Evolutionary conservation across 176 grass and related monocot species (phyloP).

Genomic region (Avena insularis): DNA sequence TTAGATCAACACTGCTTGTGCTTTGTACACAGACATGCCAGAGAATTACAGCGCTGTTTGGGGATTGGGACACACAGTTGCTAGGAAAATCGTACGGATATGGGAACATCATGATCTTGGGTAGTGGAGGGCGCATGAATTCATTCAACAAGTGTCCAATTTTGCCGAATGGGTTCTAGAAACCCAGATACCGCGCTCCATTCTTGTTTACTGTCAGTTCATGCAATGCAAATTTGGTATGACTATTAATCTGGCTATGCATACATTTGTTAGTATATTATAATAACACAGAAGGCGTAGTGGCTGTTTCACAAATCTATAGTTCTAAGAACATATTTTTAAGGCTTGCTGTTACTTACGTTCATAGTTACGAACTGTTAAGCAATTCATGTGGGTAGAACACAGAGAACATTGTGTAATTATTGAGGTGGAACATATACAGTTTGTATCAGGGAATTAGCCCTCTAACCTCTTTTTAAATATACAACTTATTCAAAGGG

Average conservation of each 20-base stretch:
- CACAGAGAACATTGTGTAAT: background rate
- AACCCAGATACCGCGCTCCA: background rate
- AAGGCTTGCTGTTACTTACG: background rate
- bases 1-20: background rate
- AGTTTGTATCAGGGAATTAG: background rate
- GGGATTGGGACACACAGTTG: background rate
- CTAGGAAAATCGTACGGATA: background rate
- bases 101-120: background rate
- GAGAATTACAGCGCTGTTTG: background rate
- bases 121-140: background rate
- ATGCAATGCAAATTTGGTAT: conserved; percentile 1
- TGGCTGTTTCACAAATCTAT: background rate
- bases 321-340: background rate
- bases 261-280: background rate
- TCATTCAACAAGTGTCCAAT: background rate
- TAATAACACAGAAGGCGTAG: background rate
- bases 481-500: background rate
- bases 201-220: conserved; percentile 7
- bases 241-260: background rate
- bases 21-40: no score
- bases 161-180: background rate
- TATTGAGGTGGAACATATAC: background rate
- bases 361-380: background rate
- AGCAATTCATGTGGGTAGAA: background rate
- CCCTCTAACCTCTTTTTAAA: background rate